Percentiles rank a stretch among this genome's conserved stretches.
Evolutionary conservation across 768 basidiomycete species (phyloP).

Genomic region (Lentinula boryana): DNA sequence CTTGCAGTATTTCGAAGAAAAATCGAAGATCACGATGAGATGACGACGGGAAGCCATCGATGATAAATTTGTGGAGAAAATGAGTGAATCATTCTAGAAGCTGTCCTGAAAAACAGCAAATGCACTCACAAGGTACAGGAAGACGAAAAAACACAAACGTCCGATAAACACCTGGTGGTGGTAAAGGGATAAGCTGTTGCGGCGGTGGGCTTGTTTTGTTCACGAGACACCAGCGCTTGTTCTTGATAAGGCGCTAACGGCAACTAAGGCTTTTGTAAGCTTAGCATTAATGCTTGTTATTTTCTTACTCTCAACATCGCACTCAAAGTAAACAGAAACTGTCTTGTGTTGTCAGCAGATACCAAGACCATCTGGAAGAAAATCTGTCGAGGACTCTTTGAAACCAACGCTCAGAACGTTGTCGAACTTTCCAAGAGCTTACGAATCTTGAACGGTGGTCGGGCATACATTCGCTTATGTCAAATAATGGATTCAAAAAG

Average conservation of each 20-base stretch:
- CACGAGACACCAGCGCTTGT: neutral
- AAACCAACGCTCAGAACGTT: neutral
- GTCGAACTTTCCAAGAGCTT: neutral
- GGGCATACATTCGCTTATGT: neutral
- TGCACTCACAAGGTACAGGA: constrained; percentile 17
- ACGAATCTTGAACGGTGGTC: neutral
- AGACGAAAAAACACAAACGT: constrained; percentile 13
- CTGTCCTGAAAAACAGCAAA: neutral
- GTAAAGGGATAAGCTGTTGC: constrained; percentile 36
- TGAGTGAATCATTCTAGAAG: neutral
- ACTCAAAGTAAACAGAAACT: neutral
- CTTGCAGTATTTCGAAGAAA: constrained; percentile 19
- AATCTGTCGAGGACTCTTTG: too few species aligned
- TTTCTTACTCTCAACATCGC: neutral
- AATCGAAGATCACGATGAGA: constrained; percentile 33
- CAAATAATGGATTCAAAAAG: neutral
- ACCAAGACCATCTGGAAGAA: neutral
- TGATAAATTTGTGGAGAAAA: constrained; percentile 10
- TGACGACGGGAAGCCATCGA: constrained; percentile 7
- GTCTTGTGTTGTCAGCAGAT: neutral
- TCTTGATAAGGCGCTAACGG: neutral
- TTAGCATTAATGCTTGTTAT: neutral
- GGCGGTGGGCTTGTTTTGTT: constrained; percentile 10
- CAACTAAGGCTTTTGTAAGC: neutral
- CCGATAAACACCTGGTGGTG: constrained; percentile 2